A percentile compares a stretch with the other conserved stretches of the same genome.
Conservation (phyloP, 805 yeast species). For the Candida ponderosae region DNA sequence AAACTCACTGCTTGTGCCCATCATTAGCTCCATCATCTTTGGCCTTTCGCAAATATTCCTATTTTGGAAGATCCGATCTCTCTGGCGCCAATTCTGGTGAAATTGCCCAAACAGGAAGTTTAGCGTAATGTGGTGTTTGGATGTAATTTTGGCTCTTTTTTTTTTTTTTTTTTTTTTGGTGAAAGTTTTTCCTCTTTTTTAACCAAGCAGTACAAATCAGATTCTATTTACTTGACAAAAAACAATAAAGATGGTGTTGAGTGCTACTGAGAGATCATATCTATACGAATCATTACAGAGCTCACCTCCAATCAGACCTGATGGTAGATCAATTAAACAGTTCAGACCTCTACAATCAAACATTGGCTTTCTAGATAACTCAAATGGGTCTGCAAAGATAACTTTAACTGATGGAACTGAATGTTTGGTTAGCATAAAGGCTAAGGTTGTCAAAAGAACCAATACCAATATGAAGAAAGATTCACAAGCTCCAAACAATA, state of each 20-base stretch:
- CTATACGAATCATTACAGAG: conserved; percentile 62
- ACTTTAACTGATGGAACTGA: conserved; percentile 87
- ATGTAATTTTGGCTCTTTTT: no score
- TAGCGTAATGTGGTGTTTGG: no score
- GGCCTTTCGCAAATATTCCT: conserved; percentile 8
- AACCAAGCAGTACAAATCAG: conserved; percentile 8
- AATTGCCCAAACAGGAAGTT: no score
- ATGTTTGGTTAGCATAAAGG: conserved; percentile 85
- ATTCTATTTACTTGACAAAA: conserved; percentile 10
- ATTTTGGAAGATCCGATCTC: not conserved
- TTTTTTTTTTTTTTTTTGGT: no score
- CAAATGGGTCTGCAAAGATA: conserved; percentile 89
- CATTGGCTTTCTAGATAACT: conserved; percentile 71
- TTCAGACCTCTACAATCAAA: conserved; percentile 83
- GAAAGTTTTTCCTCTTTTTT: no score
- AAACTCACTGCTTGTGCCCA: conserved; percentile 3
- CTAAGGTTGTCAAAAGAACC: conserved; percentile 58
- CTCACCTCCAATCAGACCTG: conserved; percentile 69
- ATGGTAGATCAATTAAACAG: conserved; percentile 67
- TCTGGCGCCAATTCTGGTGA: not conserved
- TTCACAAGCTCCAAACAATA: no score
- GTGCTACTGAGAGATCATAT: conserved; percentile 72
- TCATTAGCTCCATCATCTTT: conserved; percentile 5
- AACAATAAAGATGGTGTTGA: conserved; percentile 45
- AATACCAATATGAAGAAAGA: no score